Conservation (phyloP, 1,284 basidiomycete species). For the Melampsora occidentalis region DNA sequence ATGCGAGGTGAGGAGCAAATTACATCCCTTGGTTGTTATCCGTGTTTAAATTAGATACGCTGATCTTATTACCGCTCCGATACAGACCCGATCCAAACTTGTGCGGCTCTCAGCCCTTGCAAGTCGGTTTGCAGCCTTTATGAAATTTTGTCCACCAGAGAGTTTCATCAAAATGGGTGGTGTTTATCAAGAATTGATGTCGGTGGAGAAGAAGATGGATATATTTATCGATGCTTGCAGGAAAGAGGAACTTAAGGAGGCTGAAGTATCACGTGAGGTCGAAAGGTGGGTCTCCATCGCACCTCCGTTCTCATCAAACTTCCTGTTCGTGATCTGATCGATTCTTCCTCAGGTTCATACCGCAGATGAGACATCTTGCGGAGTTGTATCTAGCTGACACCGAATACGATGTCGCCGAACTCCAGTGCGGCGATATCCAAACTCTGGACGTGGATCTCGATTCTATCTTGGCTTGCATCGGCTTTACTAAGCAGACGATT, state of each 20-base stretch:
- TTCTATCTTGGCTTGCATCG: constrained; percentile 82
- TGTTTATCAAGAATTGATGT: constrained; percentile 75
- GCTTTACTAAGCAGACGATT: constrained; percentile 80
- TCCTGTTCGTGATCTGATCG: not conserved
- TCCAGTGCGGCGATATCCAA: constrained; percentile 75
- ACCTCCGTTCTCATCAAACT: not conserved
- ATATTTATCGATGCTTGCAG: constrained; percentile 79
- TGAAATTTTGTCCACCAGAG: constrained; percentile 72
- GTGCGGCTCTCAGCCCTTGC: constrained; percentile 74
- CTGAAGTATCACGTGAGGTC: constrained; percentile 84
- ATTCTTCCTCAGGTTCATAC: constrained; percentile 65
- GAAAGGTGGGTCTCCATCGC: constrained; percentile 63
- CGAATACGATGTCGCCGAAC: constrained; percentile 79
- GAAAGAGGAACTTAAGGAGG: constrained; percentile 83
- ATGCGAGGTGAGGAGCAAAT: constrained; percentile 67
- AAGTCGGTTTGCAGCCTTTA: constrained; percentile 78
- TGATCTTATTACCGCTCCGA: too few relatives aligned
- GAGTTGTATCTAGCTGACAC: constrained; percentile 76
- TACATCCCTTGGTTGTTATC: not conserved
- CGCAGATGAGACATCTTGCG: constrained; percentile 83
- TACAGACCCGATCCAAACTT: constrained; percentile 73
- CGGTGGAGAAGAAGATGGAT: constrained; percentile 86
- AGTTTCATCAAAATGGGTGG: constrained; percentile 79
- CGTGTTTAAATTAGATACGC: not conserved
- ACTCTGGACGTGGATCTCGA: constrained; percentile 85